Evolutionary conservation across 1,284 basidiomycete species (phyloP).

Genomic region (Ustilago trichophora): DNA sequence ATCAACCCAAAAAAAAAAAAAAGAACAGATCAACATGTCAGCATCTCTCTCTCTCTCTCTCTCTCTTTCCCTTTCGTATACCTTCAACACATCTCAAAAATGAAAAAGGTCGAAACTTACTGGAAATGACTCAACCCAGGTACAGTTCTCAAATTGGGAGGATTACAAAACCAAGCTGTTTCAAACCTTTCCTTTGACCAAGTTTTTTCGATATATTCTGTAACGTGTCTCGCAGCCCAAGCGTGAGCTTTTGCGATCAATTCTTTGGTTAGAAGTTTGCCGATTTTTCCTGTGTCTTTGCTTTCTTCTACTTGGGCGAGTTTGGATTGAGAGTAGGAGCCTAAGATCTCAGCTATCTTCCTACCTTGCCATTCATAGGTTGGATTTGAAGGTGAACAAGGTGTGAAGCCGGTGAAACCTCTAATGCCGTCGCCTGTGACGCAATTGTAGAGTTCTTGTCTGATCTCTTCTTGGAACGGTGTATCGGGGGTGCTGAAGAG

Average conservation of each 20-base stretch:
- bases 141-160: slow-evolving; percentile 43
- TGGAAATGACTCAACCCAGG: slow-evolving; percentile 52
- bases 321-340: slow-evolving; percentile 17
- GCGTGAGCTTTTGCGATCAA: slow-evolving; percentile 24
- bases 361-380: neutral
- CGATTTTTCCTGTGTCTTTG: too few species aligned
- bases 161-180: slow-evolving; percentile 55
- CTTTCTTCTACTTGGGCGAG: slow-evolving; percentile 10
- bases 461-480: slow-evolving; percentile 13
- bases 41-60: too few species aligned
- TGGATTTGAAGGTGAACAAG: slow-evolving; percentile 6
- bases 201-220: slow-evolving; percentile 16
- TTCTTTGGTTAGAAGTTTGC: neutral
- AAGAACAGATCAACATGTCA: too few species aligned
- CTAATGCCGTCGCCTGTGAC: slow-evolving; percentile 52
- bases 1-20: slow-evolving; percentile 74
- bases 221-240: slow-evolving; percentile 38
- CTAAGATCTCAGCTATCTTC: slow-evolving; percentile 6
- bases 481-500: slow-evolving; percentile 32
- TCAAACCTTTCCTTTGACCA: slow-evolving; percentile 33
- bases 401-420: slow-evolving; percentile 38
- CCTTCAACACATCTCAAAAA: too few species aligned
- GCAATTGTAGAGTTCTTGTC: slow-evolving; percentile 40
- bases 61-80: too few species aligned
- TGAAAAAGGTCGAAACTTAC: too few species aligned